Conservation (phyloP, 129 eudicot species). For the Rutidosis leptorrhynchoides region DNA sequence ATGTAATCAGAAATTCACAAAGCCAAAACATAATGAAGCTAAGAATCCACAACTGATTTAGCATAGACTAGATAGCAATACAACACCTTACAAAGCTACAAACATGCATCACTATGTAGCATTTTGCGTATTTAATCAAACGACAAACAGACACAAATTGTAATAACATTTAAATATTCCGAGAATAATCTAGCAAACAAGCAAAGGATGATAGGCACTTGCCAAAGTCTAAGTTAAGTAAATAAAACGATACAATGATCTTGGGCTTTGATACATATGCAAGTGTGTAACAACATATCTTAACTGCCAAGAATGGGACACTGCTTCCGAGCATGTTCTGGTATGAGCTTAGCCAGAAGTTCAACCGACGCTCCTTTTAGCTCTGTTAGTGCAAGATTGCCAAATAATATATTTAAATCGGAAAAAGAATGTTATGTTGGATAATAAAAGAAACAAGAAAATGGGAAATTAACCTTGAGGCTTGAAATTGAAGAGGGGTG, state of each 20-base stretch:
- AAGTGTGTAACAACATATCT: conserved; percentile 16
- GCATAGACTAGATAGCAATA: not conserved
- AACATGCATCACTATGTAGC: conserved; percentile 11
- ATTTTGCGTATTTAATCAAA: conserved; percentile 3
- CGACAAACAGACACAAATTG: not conserved
- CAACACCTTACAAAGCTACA: conserved; percentile 3
- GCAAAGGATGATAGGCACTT: conserved; percentile 12
- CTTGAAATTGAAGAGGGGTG: conserved; percentile 62
- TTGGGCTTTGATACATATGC: conserved; percentile 11
- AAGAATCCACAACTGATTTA: not conserved
- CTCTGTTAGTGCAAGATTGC: conserved; percentile 33
- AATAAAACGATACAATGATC: not conserved
- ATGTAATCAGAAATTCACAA: not conserved
- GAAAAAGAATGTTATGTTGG: not conserved
- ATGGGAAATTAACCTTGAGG: conserved; percentile 43
- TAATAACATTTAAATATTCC: not conserved
- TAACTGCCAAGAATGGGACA: conserved; percentile 43
- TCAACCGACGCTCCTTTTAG: conserved; percentile 64
- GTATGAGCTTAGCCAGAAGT: conserved; percentile 51
- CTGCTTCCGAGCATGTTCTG: conserved; percentile 74
- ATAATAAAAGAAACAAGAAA: not conserved
- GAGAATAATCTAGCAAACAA: conserved; percentile 21
- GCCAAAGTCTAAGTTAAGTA: conserved; percentile 19
- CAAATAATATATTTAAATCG: not conserved
- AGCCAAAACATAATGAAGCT: not conserved